These are phyloP conservation scores for Helotiales sp. DNA, from an alignment of 2,329 filamentous ascomycete species.

Conservation along the genomic window DNA sequence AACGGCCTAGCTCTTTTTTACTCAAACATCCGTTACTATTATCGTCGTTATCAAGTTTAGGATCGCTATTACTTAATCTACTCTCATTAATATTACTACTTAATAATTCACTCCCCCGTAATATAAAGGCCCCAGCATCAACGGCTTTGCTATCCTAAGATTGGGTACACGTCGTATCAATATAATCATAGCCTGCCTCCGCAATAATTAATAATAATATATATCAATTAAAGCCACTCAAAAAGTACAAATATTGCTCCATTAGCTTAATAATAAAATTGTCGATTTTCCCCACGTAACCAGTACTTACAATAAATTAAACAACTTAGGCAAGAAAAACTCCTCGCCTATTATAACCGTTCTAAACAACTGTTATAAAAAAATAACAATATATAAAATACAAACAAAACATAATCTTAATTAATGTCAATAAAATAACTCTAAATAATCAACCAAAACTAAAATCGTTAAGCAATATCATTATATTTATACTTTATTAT, in stretches of 20 bases:
- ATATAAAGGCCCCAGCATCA: slow-evolving; percentile 23
- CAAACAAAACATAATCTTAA: slow-evolving; percentile 28
- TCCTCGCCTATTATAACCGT: slow-evolving; percentile 16
- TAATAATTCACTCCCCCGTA: slow-evolving; percentile 22
- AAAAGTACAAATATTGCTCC: no score
- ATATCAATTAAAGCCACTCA: slow-evolving; percentile 22
- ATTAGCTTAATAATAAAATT: no score
- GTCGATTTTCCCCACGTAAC: no score
- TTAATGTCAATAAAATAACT: no score
- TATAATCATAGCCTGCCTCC: slow-evolving; percentile 23
- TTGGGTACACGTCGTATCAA: slow-evolving; percentile 19
- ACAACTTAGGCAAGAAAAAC: slow-evolving; percentile 23
- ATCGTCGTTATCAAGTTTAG: no score
- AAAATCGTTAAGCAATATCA: slow-evolving; percentile 1
- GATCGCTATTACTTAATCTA: no score
- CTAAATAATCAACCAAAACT: slow-evolving; percentile 18
- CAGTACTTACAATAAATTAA: slow-evolving; percentile 21
- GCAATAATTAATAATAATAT: slow-evolving; percentile 14
- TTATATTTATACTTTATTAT: slow-evolving; percentile 22
- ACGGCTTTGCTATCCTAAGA: slow-evolving; percentile 26
- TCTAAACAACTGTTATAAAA: slow-evolving; percentile 23
- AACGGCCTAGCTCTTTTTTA: no score
- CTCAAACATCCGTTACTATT: no score
- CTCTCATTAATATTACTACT: no score
- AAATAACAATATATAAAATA: slow-evolving; percentile 24